phyloP scores from a whole-genome alignment of 495 filamentous ascomycete genomes.

The Wilcoxina mikolae region DNA sequence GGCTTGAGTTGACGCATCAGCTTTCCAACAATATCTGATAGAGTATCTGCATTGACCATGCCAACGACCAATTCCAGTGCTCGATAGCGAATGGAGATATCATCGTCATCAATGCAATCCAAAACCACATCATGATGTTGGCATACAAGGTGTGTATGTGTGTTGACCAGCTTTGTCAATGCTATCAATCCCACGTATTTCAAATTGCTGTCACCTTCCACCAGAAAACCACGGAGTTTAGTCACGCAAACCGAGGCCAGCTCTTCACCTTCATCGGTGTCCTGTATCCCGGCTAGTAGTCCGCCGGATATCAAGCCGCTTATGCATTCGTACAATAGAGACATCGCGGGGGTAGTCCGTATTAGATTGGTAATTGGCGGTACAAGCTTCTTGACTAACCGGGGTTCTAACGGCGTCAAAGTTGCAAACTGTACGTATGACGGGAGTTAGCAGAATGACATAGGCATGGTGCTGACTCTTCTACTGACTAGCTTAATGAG shows the following conservation, averaged over 20 bases:
- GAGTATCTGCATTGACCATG: conserved; percentile 75
- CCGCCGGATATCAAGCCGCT: conserved; percentile 96
- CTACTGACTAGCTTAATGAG: conserved; percentile 77
- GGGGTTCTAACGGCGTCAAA: conserved; percentile 80
- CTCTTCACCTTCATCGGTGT: conserved; percentile 68
- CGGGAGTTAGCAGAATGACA: not conserved
- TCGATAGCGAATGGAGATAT: conserved; percentile 90
- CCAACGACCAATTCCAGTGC: conserved; percentile 79
- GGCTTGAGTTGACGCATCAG: conserved; percentile 64
- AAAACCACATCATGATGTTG: conserved; percentile 91
- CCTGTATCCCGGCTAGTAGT: conserved; percentile 65
- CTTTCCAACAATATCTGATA: conserved; percentile 69
- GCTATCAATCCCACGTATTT: conserved; percentile 95
- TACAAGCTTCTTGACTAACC: conserved; percentile 79
- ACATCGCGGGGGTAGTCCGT: conserved; percentile 89
- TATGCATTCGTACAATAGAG: conserved; percentile 90
- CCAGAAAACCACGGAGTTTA: conserved; percentile 84
- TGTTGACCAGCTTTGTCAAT: conserved; percentile 81
- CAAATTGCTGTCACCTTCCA: conserved; percentile 85
- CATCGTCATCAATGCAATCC: conserved; percentile 84
- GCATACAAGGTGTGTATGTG: conserved; percentile 73
- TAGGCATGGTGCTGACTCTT: not conserved
- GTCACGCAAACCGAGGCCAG: conserved; percentile 85
- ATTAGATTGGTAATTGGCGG: conserved; percentile 90
- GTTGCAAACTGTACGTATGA: conserved; percentile 78